Evolutionary conservation across 768 basidiomycete genomes (phyloP).

Genomic region (Tylopilus rubrobrunneus): DNA sequence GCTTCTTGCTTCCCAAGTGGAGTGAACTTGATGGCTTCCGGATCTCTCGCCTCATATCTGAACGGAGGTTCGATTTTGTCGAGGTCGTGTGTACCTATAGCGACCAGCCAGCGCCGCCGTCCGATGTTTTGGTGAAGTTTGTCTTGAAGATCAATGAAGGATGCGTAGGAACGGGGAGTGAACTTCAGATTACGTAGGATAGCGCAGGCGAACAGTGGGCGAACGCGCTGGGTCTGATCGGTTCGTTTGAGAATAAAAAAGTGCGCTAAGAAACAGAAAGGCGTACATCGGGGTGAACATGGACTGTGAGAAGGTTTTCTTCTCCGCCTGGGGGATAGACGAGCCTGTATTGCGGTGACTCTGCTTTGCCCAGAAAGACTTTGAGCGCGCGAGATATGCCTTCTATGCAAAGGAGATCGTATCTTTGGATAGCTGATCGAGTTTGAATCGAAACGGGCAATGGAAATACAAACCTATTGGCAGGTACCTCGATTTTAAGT

Average conservation of each 20-base stretch:
- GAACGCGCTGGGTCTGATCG: slow-evolving; percentile 70
- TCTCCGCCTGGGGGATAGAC: slow-evolving; percentile 70
- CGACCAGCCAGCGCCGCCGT: slow-evolving; percentile 82
- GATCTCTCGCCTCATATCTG: slow-evolving; percentile 77
- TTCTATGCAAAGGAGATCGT: slow-evolving; percentile 96
- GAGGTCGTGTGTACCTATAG: slow-evolving; percentile 97
- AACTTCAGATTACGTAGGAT: slow-evolving; percentile 88
- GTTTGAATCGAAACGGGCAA: neutral
- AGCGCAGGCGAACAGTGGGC: slow-evolving; percentile 89
- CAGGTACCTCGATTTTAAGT: slow-evolving; percentile 98
- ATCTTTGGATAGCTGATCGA: slow-evolving; percentile 47
- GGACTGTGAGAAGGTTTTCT: slow-evolving; percentile 59
- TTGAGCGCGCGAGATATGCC: slow-evolving; percentile 86
- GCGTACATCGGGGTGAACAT: slow-evolving; percentile 68
- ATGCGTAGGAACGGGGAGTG: slow-evolving; percentile 83
- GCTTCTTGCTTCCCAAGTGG: slow-evolving; percentile 77
- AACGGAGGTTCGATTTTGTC: slow-evolving; percentile 87
- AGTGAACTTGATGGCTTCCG: slow-evolving; percentile 86
- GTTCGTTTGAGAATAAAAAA: neutral
- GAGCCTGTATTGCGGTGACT: slow-evolving; percentile 69
- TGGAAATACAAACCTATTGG: slow-evolving; percentile 67
- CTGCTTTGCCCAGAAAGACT: slow-evolving; percentile 70
- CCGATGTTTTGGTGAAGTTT: slow-evolving; percentile 97
- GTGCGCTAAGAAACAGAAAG: neutral
- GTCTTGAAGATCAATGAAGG: slow-evolving; percentile 99